phyloP scores from a whole-genome alignment of 2,329 filamentous ascomycete species.

The Colletotrichum graminicola region DNA sequence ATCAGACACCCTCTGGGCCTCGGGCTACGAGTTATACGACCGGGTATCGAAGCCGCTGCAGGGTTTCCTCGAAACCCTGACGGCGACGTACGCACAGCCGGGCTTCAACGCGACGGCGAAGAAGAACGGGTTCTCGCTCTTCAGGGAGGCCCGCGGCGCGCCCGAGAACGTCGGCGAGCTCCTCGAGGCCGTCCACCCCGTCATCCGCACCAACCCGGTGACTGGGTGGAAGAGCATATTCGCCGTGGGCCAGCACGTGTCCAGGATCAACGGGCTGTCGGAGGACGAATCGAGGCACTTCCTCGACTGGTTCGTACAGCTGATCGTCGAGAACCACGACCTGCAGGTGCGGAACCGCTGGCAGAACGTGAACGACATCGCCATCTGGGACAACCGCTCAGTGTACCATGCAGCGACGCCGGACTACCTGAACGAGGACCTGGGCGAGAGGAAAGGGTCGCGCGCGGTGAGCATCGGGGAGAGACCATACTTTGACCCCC shows the following conservation, averaged over 20 bases:
- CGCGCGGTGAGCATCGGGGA: constrained; percentile 67
- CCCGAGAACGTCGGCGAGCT: constrained; percentile 63
- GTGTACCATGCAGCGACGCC: constrained; percentile 67
- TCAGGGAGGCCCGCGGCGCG: constrained; percentile 60
- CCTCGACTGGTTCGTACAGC: constrained; percentile 64
- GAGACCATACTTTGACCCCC: constrained; percentile 64
- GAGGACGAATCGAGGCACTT: constrained; percentile 61
- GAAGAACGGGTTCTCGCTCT: constrained; percentile 58
- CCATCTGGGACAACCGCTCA: constrained; percentile 71
- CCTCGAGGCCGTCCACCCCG: constrained; percentile 65
- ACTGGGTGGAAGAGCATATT: constrained; percentile 70
- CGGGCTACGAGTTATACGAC: constrained; percentile 70
- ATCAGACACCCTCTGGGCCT: constrained; percentile 71
- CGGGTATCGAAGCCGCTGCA: constrained; percentile 68
- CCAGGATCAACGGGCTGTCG: constrained; percentile 63
- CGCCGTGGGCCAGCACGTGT: constrained; percentile 63
- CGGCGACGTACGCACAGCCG: constrained; percentile 65
- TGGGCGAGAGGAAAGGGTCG: constrained; percentile 62
- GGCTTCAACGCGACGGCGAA: constrained; percentile 63
- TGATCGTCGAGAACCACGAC: constrained; percentile 68
- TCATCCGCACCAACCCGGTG: constrained; percentile 69
- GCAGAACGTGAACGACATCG: constrained; percentile 60
- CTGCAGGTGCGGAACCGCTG: constrained; percentile 63
- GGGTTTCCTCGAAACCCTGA: constrained; percentile 69
- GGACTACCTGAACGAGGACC: constrained; percentile 59